Evolutionary conservation across 768 basidiomycete genomes (phyloP), one percentile per base, ranked within the genome.

Genomic region (Tricholoma sp.): DNA sequence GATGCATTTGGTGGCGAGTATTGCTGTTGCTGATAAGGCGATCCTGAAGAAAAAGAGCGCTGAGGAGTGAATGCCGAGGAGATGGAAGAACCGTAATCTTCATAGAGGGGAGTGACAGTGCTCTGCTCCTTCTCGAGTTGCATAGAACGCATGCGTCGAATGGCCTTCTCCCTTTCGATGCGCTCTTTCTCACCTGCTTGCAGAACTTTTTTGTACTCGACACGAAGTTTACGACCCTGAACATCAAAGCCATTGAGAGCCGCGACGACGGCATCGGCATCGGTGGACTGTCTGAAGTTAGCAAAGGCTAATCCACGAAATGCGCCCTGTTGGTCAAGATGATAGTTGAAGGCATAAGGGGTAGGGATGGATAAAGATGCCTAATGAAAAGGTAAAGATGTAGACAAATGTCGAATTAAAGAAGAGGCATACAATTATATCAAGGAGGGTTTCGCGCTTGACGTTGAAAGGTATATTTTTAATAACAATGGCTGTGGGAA

Each of bases 391-490:
- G 54, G 64, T 61, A 44, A 65, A 61, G 56, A 52, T 34, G 34
- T 31, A 47, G 44, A 61, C 48, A 15, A 36, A 52, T 59, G 50
- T 56, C 18, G 54, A 55, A 49, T 33, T 15, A 53, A 60, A 50
- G 44, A 54, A 55, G 61, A 51, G 49, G 83, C 92, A 61, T 56
- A 96, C 95, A 70, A 99, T 98, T 70, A 98, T 94, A 76, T 90
- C 88, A 67, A 98, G 85, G 63, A 99, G 83, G 44, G 92, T 92
- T 76, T 98, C 96, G 68, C 92, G 88, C 76, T 94, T 92, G 63
- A 98, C 94, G 66, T 94, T 94, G 80, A 99, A 99, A 63, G 96
- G 96, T 76, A 99, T 99, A 79, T 98, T 98, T 84, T 99, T 99
- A 73, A 99, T 98, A 69, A 99, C 97, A 67, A 99, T 98, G 54